phyloP scores from a whole-genome alignment of 202 grass and related monocot species.

The Panicum hallii region DNA sequence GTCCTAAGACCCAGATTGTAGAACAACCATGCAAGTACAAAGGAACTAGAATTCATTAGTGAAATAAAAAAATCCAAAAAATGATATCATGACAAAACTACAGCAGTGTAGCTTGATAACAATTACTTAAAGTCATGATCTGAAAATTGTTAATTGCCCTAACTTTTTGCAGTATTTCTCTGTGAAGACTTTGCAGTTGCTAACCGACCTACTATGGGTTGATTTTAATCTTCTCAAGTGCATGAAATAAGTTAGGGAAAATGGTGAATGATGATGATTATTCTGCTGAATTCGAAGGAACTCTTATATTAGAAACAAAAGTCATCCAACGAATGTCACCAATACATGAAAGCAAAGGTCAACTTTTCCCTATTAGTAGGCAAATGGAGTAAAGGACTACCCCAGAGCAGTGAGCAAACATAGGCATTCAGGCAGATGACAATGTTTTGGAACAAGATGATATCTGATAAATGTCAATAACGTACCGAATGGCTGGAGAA shows the following conservation, averaged over 20 bases:
- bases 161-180: not conserved
- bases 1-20: slow-evolving; percentile 23
- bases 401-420: not conserved
- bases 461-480: slow-evolving; percentile 16
- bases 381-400: slow-evolving; percentile 15
- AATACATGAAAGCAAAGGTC: not conserved
- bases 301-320: not conserved
- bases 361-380: not conserved
- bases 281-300: not conserved
- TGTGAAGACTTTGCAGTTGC: not conserved
- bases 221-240: not conserved
- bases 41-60: not conserved
- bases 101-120: not conserved
- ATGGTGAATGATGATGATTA: not conserved
- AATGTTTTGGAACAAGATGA: slow-evolving; percentile 15
- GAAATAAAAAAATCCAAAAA: not conserved
- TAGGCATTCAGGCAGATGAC: not conserved
- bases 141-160: not conserved
- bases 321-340: not conserved
- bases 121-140: not conserved
- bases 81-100: not conserved
- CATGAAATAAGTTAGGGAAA: not conserved
- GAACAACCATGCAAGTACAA: not conserved
- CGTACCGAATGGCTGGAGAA: slow-evolving; percentile 93
- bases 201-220: not conserved